Evolutionary conservation across 768 basidiomycete species (phyloP).

Genomic region (Termitomyces heimii): DNA sequence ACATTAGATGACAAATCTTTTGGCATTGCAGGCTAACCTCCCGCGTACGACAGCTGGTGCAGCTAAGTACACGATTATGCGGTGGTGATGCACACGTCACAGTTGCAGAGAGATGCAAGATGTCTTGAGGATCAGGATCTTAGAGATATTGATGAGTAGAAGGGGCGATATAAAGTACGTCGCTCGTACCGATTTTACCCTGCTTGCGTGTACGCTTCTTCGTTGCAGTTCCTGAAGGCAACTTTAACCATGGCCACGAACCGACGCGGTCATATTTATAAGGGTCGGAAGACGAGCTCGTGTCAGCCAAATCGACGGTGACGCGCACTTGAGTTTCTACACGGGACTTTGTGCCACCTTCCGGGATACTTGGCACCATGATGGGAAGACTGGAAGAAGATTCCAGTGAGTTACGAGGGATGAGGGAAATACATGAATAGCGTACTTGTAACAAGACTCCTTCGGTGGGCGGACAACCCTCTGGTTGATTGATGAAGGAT

Average conservation of each 20-base stretch:
- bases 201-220: constrained; percentile 83
- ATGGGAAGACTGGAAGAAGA: constrained; percentile 51
- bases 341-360: constrained; percentile 79
- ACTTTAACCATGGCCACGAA: constrained; percentile 84
- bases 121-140: constrained; percentile 68
- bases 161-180: constrained; percentile 6
- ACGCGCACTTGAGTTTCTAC: constrained; percentile 95
- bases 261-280: constrained; percentile 73
- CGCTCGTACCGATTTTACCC: constrained; percentile 63
- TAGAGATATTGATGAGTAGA: constrained; percentile 14
- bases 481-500: constrained; percentile 42
- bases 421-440: constrained; percentile 9
- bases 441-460: constrained; percentile 74
- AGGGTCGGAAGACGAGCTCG: constrained; percentile 55
- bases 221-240: constrained; percentile 78
- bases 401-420: constrained; percentile 9
- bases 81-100: constrained; percentile 82
- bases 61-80: constrained; percentile 70
- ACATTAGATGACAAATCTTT: not conserved
- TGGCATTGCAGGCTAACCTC: constrained; percentile 46
- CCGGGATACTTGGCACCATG: constrained; percentile 78
- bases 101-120: constrained; percentile 63
- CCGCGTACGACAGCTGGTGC: constrained; percentile 82
- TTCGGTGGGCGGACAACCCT: constrained; percentile 67
- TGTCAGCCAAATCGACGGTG: constrained; percentile 70